phyloP scores from a whole-genome alignment of 345 rosid genomes.

The Balakata baccata region DNA sequence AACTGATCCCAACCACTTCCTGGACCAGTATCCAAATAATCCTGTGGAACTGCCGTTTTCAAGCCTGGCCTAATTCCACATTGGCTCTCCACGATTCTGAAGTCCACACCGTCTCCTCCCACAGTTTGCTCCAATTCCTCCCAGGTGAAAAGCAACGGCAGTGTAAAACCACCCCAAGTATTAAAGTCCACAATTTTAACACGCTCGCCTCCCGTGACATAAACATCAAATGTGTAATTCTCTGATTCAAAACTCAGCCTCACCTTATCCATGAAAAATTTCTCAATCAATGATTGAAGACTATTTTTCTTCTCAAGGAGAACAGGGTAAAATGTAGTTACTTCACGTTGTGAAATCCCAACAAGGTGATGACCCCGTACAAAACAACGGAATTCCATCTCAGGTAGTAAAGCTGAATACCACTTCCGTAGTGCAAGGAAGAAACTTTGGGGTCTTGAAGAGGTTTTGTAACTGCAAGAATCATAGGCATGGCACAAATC shows the following conservation, averaged over 20 bases:
- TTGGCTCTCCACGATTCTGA: constrained; percentile 68
- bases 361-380: constrained; percentile 48
- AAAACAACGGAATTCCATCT: constrained; percentile 83
- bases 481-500: constrained; percentile 79
- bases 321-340: constrained; percentile 65
- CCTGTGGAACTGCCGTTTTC: constrained; percentile 68
- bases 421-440: constrained; percentile 75
- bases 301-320: constrained; percentile 43
- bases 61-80: constrained; percentile 59
- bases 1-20: constrained; percentile 86
- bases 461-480: constrained; percentile 50
- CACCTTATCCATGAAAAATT: constrained; percentile 44
- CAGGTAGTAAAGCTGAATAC: constrained; percentile 60
- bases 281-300: constrained; percentile 38
- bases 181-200: constrained; percentile 76
- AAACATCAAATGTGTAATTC: constrained; percentile 64
- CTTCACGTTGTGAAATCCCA: constrained; percentile 73
- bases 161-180: constrained; percentile 77
- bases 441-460: constrained; percentile 57
- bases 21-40: constrained; percentile 56
- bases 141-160: constrained; percentile 70
- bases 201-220: constrained; percentile 44
- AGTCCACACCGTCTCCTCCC: constrained; percentile 28
- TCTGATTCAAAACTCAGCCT: constrained; percentile 53
- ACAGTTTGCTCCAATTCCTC: constrained; percentile 56